Conservation (phyloP, 768 basidiomycete species). For the Peribolospora kevripleyi region DNA sequence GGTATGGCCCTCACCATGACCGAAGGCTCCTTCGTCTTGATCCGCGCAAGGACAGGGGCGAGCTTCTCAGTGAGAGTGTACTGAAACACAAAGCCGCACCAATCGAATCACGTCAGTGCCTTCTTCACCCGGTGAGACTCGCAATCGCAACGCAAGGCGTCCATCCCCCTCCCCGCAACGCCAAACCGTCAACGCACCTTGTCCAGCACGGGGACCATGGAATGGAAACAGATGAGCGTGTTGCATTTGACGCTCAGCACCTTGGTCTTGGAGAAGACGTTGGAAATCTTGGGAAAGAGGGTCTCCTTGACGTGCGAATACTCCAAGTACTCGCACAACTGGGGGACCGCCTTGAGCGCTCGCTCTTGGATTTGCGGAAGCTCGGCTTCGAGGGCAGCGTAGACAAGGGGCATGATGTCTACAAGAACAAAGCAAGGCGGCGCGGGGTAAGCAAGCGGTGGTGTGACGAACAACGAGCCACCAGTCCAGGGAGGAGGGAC, state of each 20-base stretch:
- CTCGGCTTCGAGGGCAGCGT: constrained; percentile 88
- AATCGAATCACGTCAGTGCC: too few species aligned
- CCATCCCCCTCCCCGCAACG: too few species aligned
- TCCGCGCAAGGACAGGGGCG: constrained; percentile 78
- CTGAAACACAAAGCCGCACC: neutral
- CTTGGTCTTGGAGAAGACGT: constrained; percentile 73
- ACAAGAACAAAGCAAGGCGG: neutral
- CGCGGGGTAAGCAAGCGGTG: neutral
- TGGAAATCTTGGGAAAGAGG: constrained; percentile 28
- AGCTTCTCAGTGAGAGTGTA: constrained; percentile 74
- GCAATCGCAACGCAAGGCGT: neutral
- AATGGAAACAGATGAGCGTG: constrained; percentile 51
- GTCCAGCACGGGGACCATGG: constrained; percentile 73
- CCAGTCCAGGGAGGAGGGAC: neutral
- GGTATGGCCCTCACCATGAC: constrained; percentile 42
- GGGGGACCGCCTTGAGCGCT: constrained; percentile 58
- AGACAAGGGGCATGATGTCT: constrained; percentile 93
- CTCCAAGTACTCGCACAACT: constrained; percentile 64
- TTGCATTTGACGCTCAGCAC: constrained; percentile 60
- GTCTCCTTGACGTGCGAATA: constrained; percentile 63
- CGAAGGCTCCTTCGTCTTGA: constrained; percentile 82
- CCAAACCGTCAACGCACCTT: constrained; percentile 28
- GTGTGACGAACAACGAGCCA: neutral
- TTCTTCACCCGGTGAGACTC: neutral
- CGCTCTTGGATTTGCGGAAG: constrained; percentile 77